Percentiles rank a stretch among this genome's conserved stretches.
Conservation (phyloP, 2,329 filamentous ascomycete species). For the Cryphonectria japonica region DNA sequence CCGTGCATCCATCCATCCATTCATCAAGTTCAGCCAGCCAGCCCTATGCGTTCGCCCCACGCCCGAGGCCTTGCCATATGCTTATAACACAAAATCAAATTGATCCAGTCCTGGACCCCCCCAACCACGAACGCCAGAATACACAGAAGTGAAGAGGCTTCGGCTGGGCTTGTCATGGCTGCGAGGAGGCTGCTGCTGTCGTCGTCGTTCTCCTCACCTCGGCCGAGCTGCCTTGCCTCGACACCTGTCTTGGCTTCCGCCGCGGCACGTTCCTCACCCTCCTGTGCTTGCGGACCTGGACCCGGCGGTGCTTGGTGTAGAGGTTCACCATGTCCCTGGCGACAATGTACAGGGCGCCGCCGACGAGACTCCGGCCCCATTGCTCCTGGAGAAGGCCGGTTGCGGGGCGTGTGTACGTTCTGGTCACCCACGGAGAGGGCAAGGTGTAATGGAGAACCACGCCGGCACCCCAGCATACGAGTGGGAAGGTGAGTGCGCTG, state of each 20-base stretch:
- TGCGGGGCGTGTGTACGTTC: constrained; percentile 43
- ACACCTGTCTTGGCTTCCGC: constrained; percentile 17
- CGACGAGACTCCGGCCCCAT: constrained; percentile 88
- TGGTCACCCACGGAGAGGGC: constrained; percentile 68
- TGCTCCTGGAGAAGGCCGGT: constrained; percentile 76
- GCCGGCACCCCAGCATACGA: constrained; percentile 78
- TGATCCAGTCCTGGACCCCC: not conserved
- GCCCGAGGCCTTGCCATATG: not conserved
- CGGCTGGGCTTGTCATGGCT: not conserved
- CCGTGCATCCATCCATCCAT: not conserved
- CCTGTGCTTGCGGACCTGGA: constrained; percentile 58
- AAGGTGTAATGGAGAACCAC: constrained; percentile 71
- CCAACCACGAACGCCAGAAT: not conserved
- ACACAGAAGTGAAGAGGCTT: not conserved
- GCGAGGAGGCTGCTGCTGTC: not conserved
- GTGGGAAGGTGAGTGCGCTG: constrained; percentile 73
- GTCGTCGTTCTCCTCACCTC: constrained; percentile 3
- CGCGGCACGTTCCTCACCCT: constrained; percentile 54
- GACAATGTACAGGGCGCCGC: constrained; percentile 86
- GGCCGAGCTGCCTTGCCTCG: constrained; percentile 33
- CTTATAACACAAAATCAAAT: not conserved
- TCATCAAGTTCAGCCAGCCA: not conserved
- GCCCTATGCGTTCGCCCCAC: not conserved
- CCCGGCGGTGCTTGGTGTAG: constrained; percentile 66
- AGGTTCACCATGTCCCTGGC: constrained; percentile 70